phyloP scores from a whole-genome alignment of 2,329 filamentous ascomycete species.

The Colletotrichum spaethianum region DNA sequence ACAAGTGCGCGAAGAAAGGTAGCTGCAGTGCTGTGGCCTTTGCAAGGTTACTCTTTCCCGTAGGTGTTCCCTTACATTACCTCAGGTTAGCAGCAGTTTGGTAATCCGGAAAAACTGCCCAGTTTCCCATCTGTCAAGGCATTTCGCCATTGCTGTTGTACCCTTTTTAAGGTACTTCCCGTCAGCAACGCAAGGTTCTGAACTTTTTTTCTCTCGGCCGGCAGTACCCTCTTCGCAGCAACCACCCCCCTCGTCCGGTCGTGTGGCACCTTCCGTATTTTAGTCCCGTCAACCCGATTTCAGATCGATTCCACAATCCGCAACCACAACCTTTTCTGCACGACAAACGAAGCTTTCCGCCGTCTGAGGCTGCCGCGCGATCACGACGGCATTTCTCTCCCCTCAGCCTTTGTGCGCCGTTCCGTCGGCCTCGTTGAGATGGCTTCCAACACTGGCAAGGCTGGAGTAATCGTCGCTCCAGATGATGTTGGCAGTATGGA shows the following conservation, averaged over 20 bases:
- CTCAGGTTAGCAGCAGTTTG: slow-evolving; percentile 16
- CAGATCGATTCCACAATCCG: slow-evolving; percentile 35
- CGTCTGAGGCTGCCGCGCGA: slow-evolving; percentile 30
- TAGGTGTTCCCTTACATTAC: slow-evolving; percentile 13
- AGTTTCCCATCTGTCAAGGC: slow-evolving; percentile 14
- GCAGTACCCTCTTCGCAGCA: slow-evolving; percentile 7
- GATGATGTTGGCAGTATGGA: slow-evolving; percentile 68
- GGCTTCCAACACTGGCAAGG: slow-evolving; percentile 65
- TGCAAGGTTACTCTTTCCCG: neutral
- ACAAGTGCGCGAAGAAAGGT: too few relatives aligned
- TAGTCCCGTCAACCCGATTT: slow-evolving; percentile 39
- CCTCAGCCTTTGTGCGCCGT: slow-evolving; percentile 25
- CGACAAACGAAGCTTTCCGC: slow-evolving; percentile 36
- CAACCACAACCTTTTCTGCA: slow-evolving; percentile 24
- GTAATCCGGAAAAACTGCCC: slow-evolving; percentile 31
- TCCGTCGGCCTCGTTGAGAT: slow-evolving; percentile 46
- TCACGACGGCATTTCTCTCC: slow-evolving; percentile 24
- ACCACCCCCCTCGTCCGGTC: slow-evolving; percentile 33
- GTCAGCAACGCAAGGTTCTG: slow-evolving; percentile 40
- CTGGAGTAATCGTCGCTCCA: slow-evolving; percentile 69
- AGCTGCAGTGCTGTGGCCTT: neutral
- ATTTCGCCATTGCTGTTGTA: slow-evolving; percentile 16
- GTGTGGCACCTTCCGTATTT: slow-evolving; percentile 40
- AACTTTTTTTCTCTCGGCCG: slow-evolving; percentile 28
- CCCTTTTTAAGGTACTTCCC: slow-evolving; percentile 17